A percentile compares a stretch with the other conserved stretches of the same genome.
Conservation (phyloP, 805 yeast species). For the Saccharomyces eubayanus region DNA sequence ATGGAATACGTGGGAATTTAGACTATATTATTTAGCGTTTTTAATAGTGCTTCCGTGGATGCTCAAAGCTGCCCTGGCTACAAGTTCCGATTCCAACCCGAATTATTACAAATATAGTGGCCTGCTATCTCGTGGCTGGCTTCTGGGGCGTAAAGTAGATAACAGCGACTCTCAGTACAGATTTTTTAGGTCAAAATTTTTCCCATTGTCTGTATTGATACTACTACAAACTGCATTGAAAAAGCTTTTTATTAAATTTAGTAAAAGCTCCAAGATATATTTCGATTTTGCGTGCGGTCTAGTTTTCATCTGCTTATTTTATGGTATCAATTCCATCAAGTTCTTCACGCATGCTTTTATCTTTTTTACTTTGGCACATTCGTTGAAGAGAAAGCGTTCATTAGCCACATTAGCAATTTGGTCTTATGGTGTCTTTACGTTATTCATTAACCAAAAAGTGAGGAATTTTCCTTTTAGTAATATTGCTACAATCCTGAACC, state of each 20-base stretch:
- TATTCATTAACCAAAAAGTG: slow-evolving; percentile 65
- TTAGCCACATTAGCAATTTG: slow-evolving; percentile 46
- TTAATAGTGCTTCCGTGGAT: slow-evolving; percentile 65
- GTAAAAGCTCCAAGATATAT: slow-evolving; percentile 33
- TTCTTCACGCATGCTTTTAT: slow-evolving; percentile 48
- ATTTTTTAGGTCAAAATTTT: slow-evolving; percentile 72
- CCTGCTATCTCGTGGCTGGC: slow-evolving; percentile 71
- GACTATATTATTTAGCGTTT: slow-evolving; percentile 52
- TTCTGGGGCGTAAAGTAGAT: slow-evolving; percentile 79
- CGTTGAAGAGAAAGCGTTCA: slow-evolving; percentile 22
- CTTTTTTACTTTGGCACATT: slow-evolving; percentile 32
- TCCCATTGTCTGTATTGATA: slow-evolving; percentile 47
- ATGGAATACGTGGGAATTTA: slow-evolving; percentile 73
- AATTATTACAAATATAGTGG: slow-evolving; percentile 56
- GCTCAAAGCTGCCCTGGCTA: slow-evolving; percentile 71
- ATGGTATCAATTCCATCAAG: slow-evolving; percentile 63
- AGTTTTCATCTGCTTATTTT: slow-evolving; percentile 56
- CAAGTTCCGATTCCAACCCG: slow-evolving; percentile 61
- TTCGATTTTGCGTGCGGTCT: slow-evolving; percentile 69
- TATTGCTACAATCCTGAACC: slow-evolving; percentile 33
- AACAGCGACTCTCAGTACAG: slow-evolving; percentile 82
- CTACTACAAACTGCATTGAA: slow-evolving; percentile 46
- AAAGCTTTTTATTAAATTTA: slow-evolving; percentile 15
- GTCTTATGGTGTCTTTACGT: slow-evolving; percentile 63
- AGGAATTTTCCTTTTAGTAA: slow-evolving; percentile 43